Evolutionary conservation across 116 monocot genomes (phyloP).

Genomic region (Papilionanthe hybrid): DNA sequence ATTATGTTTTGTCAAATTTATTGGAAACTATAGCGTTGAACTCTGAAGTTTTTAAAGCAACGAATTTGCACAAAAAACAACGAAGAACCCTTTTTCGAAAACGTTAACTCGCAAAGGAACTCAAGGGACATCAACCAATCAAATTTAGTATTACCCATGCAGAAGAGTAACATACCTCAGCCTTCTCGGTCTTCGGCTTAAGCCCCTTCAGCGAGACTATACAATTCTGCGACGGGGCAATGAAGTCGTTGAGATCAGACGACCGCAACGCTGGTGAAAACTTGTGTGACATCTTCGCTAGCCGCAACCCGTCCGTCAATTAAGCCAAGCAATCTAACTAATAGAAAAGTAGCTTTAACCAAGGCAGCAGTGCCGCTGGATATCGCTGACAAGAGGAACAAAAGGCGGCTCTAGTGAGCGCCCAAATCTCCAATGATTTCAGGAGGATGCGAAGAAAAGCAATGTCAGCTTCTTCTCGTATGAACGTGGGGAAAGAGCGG

Average conservation of each 20-base stretch:
- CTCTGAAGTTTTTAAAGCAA: not conserved
- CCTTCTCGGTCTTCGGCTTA: constrained; percentile 28
- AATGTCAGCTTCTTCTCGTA: too few relatives aligned
- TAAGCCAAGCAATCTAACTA: not conserved
- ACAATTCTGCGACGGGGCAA: constrained; percentile 91
- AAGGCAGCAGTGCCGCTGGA: too few relatives aligned
- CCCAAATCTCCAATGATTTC: too few relatives aligned
- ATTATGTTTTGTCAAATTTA: not conserved
- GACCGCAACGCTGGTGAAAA: constrained; percentile 84
- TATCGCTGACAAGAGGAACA: too few relatives aligned
- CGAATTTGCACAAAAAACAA: not conserved
- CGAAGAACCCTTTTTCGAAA: not conserved
- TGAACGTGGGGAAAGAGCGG: too few relatives aligned
- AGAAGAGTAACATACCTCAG: constrained; percentile 15
- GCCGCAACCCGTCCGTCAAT: not conserved
- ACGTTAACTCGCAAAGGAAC: not conserved
- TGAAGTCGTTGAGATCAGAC: constrained; percentile 92
- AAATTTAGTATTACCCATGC: not conserved
- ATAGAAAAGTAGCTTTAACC: not conserved
- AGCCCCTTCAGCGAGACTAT: constrained; percentile 76
- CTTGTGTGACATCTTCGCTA: constrained; percentile 64
- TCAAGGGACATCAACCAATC: not conserved
- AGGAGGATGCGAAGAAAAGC: too few relatives aligned
- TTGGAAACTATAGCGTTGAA: too few relatives aligned
- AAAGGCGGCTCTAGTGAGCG: too few relatives aligned